Evolutionary conservation across 495 filamentous ascomycete species (phyloP).

Genomic region (Daldinia bambusicola): DNA sequence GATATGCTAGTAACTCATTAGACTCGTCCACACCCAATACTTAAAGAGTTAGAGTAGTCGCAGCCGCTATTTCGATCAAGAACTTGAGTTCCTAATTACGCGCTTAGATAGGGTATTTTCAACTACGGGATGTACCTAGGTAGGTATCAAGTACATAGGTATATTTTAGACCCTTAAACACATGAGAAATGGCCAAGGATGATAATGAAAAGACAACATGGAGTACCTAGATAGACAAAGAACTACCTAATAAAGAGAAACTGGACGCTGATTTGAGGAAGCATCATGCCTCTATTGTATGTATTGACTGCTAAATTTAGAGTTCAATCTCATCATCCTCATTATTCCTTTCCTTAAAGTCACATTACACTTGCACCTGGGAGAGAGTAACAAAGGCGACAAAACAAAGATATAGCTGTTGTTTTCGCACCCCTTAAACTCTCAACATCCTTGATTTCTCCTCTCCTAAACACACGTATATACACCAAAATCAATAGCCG

Average conservation of each 20-base stretch:
- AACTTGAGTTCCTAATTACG: too few species aligned
- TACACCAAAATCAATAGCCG: neutral
- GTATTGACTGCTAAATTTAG: neutral
- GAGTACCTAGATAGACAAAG: neutral
- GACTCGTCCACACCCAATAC: too few species aligned
- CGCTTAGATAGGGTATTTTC: too few species aligned
- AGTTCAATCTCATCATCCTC: neutral
- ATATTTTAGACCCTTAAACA: neutral
- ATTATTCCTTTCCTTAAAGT: neutral
- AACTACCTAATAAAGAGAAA: neutral
- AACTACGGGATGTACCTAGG: too few species aligned
- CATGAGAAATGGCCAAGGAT: neutral
- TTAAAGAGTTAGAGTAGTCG: too few species aligned
- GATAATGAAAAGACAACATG: neutral
- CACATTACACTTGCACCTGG: neutral
- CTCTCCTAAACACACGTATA: neutral
- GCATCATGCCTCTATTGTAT: neutral
- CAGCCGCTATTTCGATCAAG: too few species aligned
- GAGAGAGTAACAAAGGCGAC: neutral
- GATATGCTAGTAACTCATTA: neutral
- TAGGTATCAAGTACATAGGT: too few species aligned
- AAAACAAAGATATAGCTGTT: neutral
- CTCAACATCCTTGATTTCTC: neutral
- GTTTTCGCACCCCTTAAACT: neutral
- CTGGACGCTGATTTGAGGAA: neutral